phyloP scores from a whole-genome alignment of 805 yeast genomes.

The Torulaspora maleeae region DNA sequence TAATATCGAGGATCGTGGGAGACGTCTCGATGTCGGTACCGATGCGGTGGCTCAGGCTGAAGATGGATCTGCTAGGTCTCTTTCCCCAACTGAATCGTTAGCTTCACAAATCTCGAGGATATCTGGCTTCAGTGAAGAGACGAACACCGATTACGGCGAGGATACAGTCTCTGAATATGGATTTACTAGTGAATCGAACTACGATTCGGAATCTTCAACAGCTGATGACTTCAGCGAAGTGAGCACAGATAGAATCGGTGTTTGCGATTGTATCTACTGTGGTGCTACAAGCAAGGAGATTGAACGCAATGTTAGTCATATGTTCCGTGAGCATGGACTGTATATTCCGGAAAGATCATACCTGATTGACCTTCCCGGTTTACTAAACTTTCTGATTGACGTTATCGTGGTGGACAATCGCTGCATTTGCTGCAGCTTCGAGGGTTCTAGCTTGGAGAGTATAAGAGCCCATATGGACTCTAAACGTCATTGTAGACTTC shows the following conservation, averaged over 20 bases:
- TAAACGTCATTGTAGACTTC: slow-evolving; percentile 84
- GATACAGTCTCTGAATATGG: slow-evolving; percentile 52
- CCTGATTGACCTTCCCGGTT: slow-evolving; percentile 63
- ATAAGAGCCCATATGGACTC: slow-evolving; percentile 83
- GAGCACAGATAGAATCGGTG: slow-evolving; percentile 33
- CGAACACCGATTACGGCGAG: slow-evolving; percentile 37
- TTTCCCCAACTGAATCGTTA: slow-evolving; percentile 53
- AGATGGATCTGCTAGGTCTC: slow-evolving; percentile 31
- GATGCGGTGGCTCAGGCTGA: background rate
- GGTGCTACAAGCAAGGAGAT: slow-evolving; percentile 48
- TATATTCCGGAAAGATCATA: slow-evolving; percentile 80
- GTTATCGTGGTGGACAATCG: slow-evolving; percentile 77
- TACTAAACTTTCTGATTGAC: slow-evolving; percentile 71
- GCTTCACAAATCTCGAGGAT: slow-evolving; percentile 50
- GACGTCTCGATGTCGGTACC: background rate
- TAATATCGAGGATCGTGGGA: background rate
- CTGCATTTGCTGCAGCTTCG: slow-evolving; percentile 76
- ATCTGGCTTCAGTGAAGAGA: slow-evolving; percentile 35
- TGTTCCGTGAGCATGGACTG: slow-evolving; percentile 77
- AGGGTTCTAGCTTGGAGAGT: slow-evolving; percentile 80
- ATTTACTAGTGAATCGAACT: slow-evolving; percentile 39
- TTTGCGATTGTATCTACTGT: slow-evolving; percentile 54
- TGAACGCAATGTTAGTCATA: slow-evolving; percentile 63
- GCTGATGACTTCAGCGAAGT: slow-evolving; percentile 27
- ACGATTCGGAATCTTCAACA: slow-evolving; percentile 33